Base-by-base conservation (phyloP, 345 rosid species). In the Diplotaxis tenuifolia region DNA sequence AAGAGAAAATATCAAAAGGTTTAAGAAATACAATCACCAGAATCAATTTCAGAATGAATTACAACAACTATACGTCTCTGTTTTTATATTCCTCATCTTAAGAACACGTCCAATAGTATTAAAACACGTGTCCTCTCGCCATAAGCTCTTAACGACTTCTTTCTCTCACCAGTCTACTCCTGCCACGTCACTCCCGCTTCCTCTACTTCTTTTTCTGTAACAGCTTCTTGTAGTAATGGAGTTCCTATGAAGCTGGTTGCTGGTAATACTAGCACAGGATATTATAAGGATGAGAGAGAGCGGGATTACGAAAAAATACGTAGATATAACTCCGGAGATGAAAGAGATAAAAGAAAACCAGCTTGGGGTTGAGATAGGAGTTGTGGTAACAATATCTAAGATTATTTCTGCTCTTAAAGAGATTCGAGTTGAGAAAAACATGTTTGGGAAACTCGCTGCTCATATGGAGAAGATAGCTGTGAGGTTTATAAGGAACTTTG, bases 401-500 rank as follows among this genome's bases (percentile, higher is more conserved):
- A 87, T 80, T 22, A 84, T 95, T 47, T 80, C 77, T 71, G 85
- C 82, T 68, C 56, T 94, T 75, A 89, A 77, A 28, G 82, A 76
- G 68, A 75, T 65, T 42, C 76, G 59, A 49, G 42, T 47, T 2
- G 78, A 54, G n/a, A n/a, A n/a, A 18, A 58, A 75, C 31, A 76
- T 91, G 49, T 85, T 84, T n/a, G 76, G 53, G 67, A 91, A 82
- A 58, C 77, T 92, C 52, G 91, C 93, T 10, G 70, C 70, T 34
- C 95, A 91, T 74, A 79, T 94, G 95, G 98, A 89, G 70, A 89
- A 87, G 75, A 78, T 89, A 21, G 96, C 93, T 19, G 9, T 85
- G 1, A 78, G 79, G 70, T 89, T 86, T 47, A 54, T 91, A 7
- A 75, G 95, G 78, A 94, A 94, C 79, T 72, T 83, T 22, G 95